Evolutionary conservation across 2,329 filamentous ascomycete species (phyloP), one percentile per base, ranked within the genome.

Genomic region (Catunica adiposa): DNA sequence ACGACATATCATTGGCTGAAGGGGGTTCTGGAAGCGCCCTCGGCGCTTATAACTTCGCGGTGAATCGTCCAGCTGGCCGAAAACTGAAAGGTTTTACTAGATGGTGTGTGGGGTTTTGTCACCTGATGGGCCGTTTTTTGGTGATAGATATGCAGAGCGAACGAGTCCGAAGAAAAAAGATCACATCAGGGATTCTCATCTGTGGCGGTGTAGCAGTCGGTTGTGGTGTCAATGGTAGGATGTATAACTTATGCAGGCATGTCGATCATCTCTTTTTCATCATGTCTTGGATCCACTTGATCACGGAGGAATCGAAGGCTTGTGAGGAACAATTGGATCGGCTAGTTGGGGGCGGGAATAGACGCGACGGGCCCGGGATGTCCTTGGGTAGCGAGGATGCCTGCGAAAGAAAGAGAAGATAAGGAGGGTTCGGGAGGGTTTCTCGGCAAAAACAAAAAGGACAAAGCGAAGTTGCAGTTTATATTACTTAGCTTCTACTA

Each of bases 281-380:
- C 11, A 11, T 11, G 5, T 34, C 29, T 5, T 34, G 5, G 11
- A 11, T n/a, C n/a, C n/a, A n/a, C n/a, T n/a, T n/a, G n/a, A n/a
- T n/a, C n/a, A n/a, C n/a, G n/a, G n/a, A n/a, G n/a, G n/a, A n/a
- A n/a, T n/a, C n/a, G n/a, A n/a, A n/a, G n/a, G n/a, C n/a, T n/a
- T n/a, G n/a, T n/a, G n/a, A 34, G 29, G 29, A 34, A 34, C 26
- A 20, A 20, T 31, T 11, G 7, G 5, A 9, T 51, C 48, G 26
- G 48, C 48, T 51, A 51, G 23, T 31, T 51, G 25, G 47, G 47
- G 23, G 48, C 48, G 23, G 31, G 17, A 51, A 51, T 51, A 51
- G 26, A 31, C 48, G 48, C 48, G 26, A 20, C n/a, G 5, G 29
- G n/a, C 14, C 40, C 40, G 8, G 17, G 40, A 44, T 44, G 15